Evolutionary conservation across 176 grass and related monocot genomes (phyloP).

Genomic region (Rhipidocladum racemiflorum): DNA sequence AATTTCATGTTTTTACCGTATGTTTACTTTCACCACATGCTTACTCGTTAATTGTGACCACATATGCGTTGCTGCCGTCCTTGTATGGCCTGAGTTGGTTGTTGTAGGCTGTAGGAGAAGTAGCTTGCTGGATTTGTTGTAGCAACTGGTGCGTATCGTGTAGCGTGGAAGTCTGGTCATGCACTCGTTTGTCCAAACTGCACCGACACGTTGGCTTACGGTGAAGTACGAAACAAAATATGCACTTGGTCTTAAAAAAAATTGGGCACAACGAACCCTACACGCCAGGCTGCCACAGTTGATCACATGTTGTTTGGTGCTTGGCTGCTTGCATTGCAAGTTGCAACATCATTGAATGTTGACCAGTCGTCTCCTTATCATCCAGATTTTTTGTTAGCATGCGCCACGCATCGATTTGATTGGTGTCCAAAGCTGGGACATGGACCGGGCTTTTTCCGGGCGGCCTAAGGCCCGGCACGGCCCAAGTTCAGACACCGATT

Average conservation of each 20-base stretch:
- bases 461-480: too few relatives aligned
- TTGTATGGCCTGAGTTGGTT: background rate
- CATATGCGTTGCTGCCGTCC: too few relatives aligned
- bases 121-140: background rate
- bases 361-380: background rate
- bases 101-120: background rate
- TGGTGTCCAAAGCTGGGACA: too few relatives aligned
- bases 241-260: too few relatives aligned
- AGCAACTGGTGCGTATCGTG: background rate
- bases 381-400: background rate
- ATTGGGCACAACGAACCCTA: background rate
- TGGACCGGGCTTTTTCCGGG: too few relatives aligned
- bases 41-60: too few relatives aligned
- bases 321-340: too few relatives aligned
- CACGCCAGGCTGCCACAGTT: background rate
- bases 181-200: background rate
- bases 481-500: too few relatives aligned
- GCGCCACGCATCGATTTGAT: constrained; percentile 1
- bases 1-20: too few relatives aligned
- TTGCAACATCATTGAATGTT: background rate
- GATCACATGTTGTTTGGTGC: background rate
- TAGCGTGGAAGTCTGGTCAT: background rate
- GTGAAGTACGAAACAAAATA: background rate
- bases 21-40: too few relatives aligned
- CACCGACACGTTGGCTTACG: background rate